phyloP scores from a whole-genome alignment of 1,284 basidiomycete genomes.

The Mycosarcoma mackinlayi region DNA sequence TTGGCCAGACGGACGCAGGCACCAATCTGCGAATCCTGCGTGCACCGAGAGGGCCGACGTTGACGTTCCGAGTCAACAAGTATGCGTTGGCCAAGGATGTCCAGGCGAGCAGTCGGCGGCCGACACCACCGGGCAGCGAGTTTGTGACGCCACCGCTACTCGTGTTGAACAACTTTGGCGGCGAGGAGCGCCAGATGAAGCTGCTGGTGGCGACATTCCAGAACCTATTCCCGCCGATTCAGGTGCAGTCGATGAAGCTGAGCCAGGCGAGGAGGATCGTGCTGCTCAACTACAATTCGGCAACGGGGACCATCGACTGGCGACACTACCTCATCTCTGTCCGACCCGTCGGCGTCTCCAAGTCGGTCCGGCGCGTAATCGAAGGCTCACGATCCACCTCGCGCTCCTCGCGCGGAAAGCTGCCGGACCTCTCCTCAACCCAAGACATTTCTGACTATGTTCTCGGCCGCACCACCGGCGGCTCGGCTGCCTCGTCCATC shows the following conservation, averaged over 20 bases:
- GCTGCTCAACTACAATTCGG: constrained; percentile 88
- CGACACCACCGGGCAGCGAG: constrained; percentile 79
- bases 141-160: constrained; percentile 84
- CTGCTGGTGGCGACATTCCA: constrained; percentile 82
- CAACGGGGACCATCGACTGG: constrained; percentile 87
- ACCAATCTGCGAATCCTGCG: constrained; percentile 83
- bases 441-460: constrained; percentile 96
- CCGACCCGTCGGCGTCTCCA: constrained; percentile 91
- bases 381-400: constrained; percentile 73
- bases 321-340: constrained; percentile 96
- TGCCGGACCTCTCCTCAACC: constrained; percentile 86
- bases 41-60: constrained; percentile 89
- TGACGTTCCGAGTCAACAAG: constrained; percentile 90
- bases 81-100: constrained; percentile 91
- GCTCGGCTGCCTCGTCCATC: constrained; percentile 11
- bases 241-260: constrained; percentile 74
- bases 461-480: constrained; percentile 77
- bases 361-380: constrained; percentile 87
- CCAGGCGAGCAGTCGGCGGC: constrained; percentile 75
- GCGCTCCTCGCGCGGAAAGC: constrained; percentile 13
- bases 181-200: constrained; percentile 77
- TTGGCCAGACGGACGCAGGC: constrained; percentile 75
- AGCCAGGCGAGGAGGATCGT: constrained; percentile 79
- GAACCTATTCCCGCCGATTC: constrained; percentile 85
- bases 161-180: constrained; percentile 77